Percentiles rank a stretch among this genome's conserved stretches.
Evolutionary conservation across 164 flowering plant genomes (phyloP).

Genomic region (Magnolia changhungtana): DNA sequence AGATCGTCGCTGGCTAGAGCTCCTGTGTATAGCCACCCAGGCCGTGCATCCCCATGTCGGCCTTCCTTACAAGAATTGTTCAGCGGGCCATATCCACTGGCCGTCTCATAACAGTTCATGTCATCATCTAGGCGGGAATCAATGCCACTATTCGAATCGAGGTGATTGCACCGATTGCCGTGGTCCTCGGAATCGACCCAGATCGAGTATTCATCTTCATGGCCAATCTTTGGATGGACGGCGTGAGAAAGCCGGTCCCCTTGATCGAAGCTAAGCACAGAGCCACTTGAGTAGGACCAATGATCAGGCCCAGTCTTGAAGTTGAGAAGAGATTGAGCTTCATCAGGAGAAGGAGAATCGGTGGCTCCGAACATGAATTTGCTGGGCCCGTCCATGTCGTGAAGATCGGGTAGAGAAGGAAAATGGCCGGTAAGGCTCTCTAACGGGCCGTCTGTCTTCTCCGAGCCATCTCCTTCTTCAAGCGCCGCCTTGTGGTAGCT

Average conservation of each 20-base stretch:
- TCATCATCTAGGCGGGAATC: conserved; percentile 29
- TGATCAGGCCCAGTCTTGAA: conserved; percentile 36
- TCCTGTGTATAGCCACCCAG: conserved; percentile 44
- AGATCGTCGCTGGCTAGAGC: conserved; percentile 20
- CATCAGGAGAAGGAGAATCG: conserved; percentile 20
- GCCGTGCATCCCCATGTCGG: conserved; percentile 22
- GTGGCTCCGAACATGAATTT: conserved; percentile 16
- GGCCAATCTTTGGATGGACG: conserved; percentile 3
- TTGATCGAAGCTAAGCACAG: conserved; percentile 56
- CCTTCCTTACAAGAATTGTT: conserved; percentile 14
- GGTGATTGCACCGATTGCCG: conserved; percentile 18
- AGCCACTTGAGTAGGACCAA: conserved; percentile 27
- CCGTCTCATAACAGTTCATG: conserved; percentile 30
- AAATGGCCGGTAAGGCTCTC: conserved; percentile 23
- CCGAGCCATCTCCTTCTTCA: conserved; percentile 26
- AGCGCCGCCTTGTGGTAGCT: conserved; percentile 6
- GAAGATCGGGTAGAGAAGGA: conserved; percentile 33
- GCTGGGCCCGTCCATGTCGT: conserved; percentile 22
- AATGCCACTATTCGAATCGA: conserved; percentile 8
- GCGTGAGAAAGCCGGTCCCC: conserved; percentile 15
- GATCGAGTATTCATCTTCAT: conserved; percentile 28
- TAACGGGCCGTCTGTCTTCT: conserved; percentile 8
- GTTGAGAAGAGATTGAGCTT: conserved; percentile 41
- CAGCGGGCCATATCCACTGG: conserved; percentile 19
- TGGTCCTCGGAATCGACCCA: conserved; percentile 36